phyloP scores from a whole-genome alignment of 31 red algal genomes.

The Asparagopsis taxiformis region DNA sequence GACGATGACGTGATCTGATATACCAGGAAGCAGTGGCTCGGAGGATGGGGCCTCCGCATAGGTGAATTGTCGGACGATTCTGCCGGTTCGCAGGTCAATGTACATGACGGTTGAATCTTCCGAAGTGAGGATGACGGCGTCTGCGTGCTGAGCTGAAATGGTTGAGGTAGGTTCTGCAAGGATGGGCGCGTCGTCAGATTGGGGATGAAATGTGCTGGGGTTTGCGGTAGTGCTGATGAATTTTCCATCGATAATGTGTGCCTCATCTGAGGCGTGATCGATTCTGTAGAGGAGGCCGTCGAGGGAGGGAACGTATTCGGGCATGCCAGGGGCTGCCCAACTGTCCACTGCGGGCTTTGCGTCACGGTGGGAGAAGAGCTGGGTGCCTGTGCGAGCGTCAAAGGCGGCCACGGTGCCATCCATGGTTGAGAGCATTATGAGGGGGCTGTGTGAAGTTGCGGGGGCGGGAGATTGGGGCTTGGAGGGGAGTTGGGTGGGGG shows the following conservation, averaged over 20 bases:
- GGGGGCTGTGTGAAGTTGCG: neutral
- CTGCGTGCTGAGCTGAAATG: neutral
- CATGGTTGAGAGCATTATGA: constrained; percentile 1
- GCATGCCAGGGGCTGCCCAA: constrained; percentile 56
- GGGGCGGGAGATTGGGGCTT: neutral
- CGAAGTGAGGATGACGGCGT: constrained; percentile 30
- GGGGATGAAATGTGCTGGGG: neutral
- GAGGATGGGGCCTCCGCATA: constrained; percentile 30
- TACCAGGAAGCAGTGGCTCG: neutral
- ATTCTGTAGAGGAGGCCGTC: constrained; percentile 55
- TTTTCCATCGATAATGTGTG: constrained; percentile 25
- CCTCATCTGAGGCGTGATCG: constrained; percentile 24
- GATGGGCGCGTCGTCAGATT: constrained; percentile 2
- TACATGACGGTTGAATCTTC: constrained; percentile 41
- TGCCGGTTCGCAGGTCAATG: constrained; percentile 49
- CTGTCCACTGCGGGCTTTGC: constrained; percentile 32
- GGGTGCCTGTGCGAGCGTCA: constrained; percentile 35
- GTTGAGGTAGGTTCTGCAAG: neutral
- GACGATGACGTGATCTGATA: constrained; percentile 43
- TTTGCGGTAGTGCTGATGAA: constrained; percentile 8
- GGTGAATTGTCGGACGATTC: constrained; percentile 31
- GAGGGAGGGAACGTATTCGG: constrained; percentile 50
- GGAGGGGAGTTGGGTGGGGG: neutral
- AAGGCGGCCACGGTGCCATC: constrained; percentile 34
- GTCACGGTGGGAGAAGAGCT: constrained; percentile 25